Conservation (phyloP, 2,329 filamentous ascomycete species). For the Trichothecium roseum region DNA sequence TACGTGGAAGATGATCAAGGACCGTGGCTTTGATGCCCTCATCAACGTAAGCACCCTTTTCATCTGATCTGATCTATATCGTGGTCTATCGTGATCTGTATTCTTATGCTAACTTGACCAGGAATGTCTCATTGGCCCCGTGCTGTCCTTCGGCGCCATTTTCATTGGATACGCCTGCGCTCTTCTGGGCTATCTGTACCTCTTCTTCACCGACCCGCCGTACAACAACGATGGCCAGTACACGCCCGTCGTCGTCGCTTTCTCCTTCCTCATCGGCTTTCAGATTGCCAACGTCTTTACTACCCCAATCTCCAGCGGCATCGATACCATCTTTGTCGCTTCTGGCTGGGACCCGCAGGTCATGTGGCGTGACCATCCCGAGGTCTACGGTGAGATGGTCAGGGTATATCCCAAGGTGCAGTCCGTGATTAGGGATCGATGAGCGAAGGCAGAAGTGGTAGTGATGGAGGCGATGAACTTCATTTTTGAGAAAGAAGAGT, state of each 20-base stretch:
- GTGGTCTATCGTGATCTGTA: no score
- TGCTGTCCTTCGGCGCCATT: conserved; percentile 65
- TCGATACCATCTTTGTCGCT: conserved; percentile 86
- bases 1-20: conserved; percentile 84
- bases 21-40: conserved; percentile 82
- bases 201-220: conserved; percentile 66
- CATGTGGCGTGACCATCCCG: conserved; percentile 68
- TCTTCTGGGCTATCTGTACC: conserved; percentile 76
- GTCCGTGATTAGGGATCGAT: conserved; percentile 44
- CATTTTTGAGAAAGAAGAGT: no score
- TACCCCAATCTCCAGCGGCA: conserved; percentile 76
- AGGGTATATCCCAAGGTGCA: conserved; percentile 77
- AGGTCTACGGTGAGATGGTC: conserved; percentile 72
- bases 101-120: conserved; percentile 7
- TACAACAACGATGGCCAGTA: conserved; percentile 63
- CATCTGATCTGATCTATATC: neutral
- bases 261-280: conserved; percentile 79
- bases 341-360: conserved; percentile 60
- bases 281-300: conserved; percentile 88
- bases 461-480: no score
- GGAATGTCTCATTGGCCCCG: conserved; percentile 71
- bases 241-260: conserved; percentile 71
- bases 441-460: no score
- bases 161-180: conserved; percentile 79
- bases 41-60: conserved; percentile 47